These are phyloP conservation scores for Kluyveromyces marxianus DNA, from an alignment of 1,139 yeast species.

Conservation along the genomic window DNA sequence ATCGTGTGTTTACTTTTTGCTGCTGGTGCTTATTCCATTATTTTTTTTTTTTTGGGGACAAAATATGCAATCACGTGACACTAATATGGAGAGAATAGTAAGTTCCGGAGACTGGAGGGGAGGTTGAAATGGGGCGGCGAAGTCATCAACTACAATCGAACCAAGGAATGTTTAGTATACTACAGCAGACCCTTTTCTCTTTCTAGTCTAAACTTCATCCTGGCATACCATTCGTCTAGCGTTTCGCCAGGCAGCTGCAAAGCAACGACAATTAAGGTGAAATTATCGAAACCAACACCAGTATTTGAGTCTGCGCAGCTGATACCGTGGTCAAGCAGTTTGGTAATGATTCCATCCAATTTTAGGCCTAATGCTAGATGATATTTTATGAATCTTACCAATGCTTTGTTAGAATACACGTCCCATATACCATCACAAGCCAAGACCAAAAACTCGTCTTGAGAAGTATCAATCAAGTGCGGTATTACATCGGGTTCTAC, in stretches of 20 bases:
- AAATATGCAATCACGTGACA: no score
- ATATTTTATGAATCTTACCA: slow-evolving; percentile 48
- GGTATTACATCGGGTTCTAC: slow-evolving; percentile 64
- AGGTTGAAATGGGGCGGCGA: no score
- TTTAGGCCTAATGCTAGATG: slow-evolving; percentile 51
- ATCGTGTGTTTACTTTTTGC: no score
- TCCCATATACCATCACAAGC: slow-evolving; percentile 86
- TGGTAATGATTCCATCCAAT: slow-evolving; percentile 51
- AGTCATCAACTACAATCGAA: no score
- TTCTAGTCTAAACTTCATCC: slow-evolving; percentile 43
- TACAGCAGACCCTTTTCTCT: slow-evolving; percentile 37
- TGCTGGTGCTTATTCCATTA: no score
- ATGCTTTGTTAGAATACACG: slow-evolving; percentile 53
- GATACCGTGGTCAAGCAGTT: slow-evolving; percentile 56
- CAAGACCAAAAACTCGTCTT: slow-evolving; percentile 57
- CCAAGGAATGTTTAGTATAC: background rate
- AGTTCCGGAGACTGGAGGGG: no score
- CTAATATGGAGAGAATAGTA: no score
- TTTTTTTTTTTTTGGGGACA: no score
- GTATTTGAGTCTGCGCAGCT: slow-evolving; percentile 68
- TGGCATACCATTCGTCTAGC: slow-evolving; percentile 51
- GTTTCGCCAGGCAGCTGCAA: slow-evolving; percentile 40
- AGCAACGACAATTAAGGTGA: slow-evolving; percentile 64
- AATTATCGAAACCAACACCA: slow-evolving; percentile 75
- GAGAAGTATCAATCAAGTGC: slow-evolving; percentile 38